phyloP scores from a whole-genome alignment of 495 filamentous ascomycete species.

The Thozetella sp. region DNA sequence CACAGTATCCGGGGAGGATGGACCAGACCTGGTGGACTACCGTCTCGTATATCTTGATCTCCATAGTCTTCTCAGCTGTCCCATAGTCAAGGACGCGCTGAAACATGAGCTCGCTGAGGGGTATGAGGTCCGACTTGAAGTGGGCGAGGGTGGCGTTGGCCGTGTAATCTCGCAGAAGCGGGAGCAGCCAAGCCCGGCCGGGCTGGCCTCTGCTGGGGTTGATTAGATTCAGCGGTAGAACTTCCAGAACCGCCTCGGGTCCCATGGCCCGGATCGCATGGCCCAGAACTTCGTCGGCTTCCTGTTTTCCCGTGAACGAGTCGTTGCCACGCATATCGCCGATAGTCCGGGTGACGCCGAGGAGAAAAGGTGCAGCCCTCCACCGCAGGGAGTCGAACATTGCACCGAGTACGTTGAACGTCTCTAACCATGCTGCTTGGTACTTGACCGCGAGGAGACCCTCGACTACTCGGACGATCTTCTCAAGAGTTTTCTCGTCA shows the following conservation, averaged over 20 bases:
- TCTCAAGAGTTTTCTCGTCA: slow-evolving; percentile 82
- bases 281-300: slow-evolving; percentile 86
- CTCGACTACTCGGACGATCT: slow-evolving; percentile 66
- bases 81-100: slow-evolving; percentile 83
- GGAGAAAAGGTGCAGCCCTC: slow-evolving; percentile 76
- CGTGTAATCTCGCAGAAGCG: slow-evolving; percentile 81
- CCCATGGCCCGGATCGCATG: slow-evolving; percentile 88
- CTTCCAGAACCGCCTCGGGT: slow-evolving; percentile 73
- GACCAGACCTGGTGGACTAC: slow-evolving; percentile 95
- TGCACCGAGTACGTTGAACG: slow-evolving; percentile 86
- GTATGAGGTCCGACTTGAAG: slow-evolving; percentile 83
- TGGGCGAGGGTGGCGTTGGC: slow-evolving; percentile 83
- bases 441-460: slow-evolving; percentile 85
- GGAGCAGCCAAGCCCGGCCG: slow-evolving; percentile 93
- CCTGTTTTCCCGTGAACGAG: slow-evolving; percentile 90
- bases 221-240: slow-evolving; percentile 83
- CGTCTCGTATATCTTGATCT: slow-evolving; percentile 97
- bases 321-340: slow-evolving; percentile 89
- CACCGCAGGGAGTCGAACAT: slow-evolving; percentile 87
- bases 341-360: slow-evolving; percentile 70
- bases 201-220: slow-evolving; percentile 74
- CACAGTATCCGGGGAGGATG: slow-evolving; percentile 92
- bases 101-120: slow-evolving; percentile 87
- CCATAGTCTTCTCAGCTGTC: slow-evolving; percentile 80
- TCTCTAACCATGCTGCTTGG: slow-evolving; percentile 92